Base-by-base conservation (phyloP, 2,329 filamentous ascomycete genomes). In the Rhinocladiella mackenziei region DNA sequence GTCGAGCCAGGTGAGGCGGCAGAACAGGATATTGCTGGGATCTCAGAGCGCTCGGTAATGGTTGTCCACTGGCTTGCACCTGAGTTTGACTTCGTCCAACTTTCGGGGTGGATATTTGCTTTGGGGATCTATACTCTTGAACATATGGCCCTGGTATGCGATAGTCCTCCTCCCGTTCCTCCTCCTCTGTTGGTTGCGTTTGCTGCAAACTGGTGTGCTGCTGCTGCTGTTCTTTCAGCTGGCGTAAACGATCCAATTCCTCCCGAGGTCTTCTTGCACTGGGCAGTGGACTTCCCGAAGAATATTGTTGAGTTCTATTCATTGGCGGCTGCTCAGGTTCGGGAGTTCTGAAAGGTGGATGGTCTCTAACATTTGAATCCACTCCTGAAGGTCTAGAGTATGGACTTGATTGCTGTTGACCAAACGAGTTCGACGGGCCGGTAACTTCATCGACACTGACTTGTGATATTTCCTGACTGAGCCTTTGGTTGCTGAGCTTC, bases 71-170 rank as follows among this genome's bases (percentile, higher is more conserved):
- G 3, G 43, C 39, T 23, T 40, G 39, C 5, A 53, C 33, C 26
- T 47, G 46, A 15, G 33, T 31, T 23, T 43, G 39, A 40, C 50
- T 50, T 26, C 46, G 43, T 8, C 43, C 50, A 26, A 22, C 33
- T 18, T 32, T 43, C 5, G 53, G 51, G 9, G 37, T 19, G 5
- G 43, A 39, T 3, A 45, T 53, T 26, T 53, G 52, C 29, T 51
- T 53, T 13, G 56, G 50, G 3, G 53, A 51, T 31, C 53, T 38
- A 26, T 53, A 55, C 28, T 57, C 49, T 15, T 57, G 55, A 11
- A 47, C 45, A 20, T 58, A 58, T 19, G 56, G 56, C 6, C 56
- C 56, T 11, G 56, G 54, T 15, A 58, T 58, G 11, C 56, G 51
- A 45, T 55, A 58, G 6, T 26, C 38, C 25, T 39, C 45, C 14